Conservation (phyloP, 1,139 yeast species). For the Lodderomyces orthopsilosis region DNA sequence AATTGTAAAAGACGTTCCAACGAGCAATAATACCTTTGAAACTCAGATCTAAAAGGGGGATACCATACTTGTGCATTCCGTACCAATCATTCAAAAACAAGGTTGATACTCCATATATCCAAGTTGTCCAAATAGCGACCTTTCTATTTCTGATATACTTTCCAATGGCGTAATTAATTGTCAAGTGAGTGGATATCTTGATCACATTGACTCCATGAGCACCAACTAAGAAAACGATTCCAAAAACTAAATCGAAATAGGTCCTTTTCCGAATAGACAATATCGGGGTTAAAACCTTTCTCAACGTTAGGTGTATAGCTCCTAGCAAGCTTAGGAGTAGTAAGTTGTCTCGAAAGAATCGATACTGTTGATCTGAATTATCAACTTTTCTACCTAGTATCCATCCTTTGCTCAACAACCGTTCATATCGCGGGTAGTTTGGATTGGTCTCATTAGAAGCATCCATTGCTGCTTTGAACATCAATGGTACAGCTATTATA, state of each 20-base stretch:
- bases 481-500: conserved; percentile 69
- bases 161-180: conserved; percentile 54
- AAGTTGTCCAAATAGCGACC: conserved; percentile 42
- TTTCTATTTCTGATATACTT: conserved; percentile 31
- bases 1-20: conserved; percentile 96
- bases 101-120: conserved; percentile 77
- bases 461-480: conserved; percentile 78
- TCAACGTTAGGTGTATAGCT: conserved; percentile 49
- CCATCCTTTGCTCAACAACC: conserved; percentile 70
- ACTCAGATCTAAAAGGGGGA: conserved; percentile 52
- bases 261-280: conserved; percentile 34
- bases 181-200: conserved; percentile 58
- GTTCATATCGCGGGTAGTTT: conserved; percentile 65
- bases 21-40: conserved; percentile 75
- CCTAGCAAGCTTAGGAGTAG: conserved; percentile 56
- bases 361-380: conserved; percentile 86
- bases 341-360: conserved; percentile 81
- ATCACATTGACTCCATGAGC: conserved; percentile 78
- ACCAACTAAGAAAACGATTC: conserved; percentile 62
- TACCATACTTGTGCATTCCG: conserved; percentile 52
- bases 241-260: conserved; percentile 70
- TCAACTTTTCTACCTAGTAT: conserved; percentile 78
- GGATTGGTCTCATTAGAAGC: conserved; percentile 77
- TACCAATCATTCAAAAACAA: conserved; percentile 74
- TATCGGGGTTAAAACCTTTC: conserved; percentile 31